Percentiles rank a stretch among this genome's conserved stretches.
Conservation (phyloP, 78 protist genomes). For the Bodo saltans region DNA sequence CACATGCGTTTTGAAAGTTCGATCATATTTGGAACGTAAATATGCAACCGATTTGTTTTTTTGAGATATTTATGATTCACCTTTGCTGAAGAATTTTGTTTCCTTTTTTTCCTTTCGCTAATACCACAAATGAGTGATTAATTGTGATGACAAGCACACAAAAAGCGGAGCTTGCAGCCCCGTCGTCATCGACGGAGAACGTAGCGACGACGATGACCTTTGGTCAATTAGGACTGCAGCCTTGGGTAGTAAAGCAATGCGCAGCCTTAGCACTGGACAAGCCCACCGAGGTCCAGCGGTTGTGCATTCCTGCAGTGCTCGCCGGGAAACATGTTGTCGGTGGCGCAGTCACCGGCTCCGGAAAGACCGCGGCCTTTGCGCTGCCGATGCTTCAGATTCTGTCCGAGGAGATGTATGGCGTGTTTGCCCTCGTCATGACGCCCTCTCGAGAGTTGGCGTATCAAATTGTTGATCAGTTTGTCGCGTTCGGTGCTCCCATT, state of each 20-base stretch:
- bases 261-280: background rate
- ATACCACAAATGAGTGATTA: no score
- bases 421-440: slow-evolving; percentile 75
- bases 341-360: slow-evolving; percentile 82
- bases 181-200: no score
- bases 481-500: slow-evolving; percentile 68
- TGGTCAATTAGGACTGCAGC: background rate
- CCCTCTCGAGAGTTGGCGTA: slow-evolving; percentile 91
- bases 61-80: no score
- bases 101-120: no score
- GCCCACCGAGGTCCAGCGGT: slow-evolving; percentile 16
- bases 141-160: no score
- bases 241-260: background rate
- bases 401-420: slow-evolving; percentile 82
- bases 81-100: no score
- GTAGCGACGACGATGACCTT: background rate
- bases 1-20: no score
- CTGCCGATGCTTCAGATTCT: slow-evolving; percentile 86
- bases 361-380: slow-evolving; percentile 97
- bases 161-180: no score
- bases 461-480: slow-evolving; percentile 86
- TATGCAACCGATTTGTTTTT: no score
- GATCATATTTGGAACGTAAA: no score
- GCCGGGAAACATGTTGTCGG: slow-evolving; percentile 32
- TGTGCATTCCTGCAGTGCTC: background rate